Evolutionary conservation across 768 basidiomycete genomes (phyloP).

Genomic region (Suillus discolor): DNA sequence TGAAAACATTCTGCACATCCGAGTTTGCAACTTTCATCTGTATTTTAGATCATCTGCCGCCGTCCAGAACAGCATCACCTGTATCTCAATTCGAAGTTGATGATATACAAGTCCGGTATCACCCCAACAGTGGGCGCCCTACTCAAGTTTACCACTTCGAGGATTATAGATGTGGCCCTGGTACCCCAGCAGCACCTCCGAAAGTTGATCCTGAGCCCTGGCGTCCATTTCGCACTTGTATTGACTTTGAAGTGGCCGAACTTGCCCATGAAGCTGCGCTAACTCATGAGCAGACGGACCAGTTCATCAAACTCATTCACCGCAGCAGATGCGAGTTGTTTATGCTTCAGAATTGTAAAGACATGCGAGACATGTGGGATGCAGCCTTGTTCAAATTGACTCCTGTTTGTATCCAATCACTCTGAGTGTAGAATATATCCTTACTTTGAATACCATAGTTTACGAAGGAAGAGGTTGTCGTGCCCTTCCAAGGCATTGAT

Average conservation of each 20-base stretch:
- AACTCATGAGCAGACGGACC: too few relatives aligned
- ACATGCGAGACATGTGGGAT: too few relatives aligned
- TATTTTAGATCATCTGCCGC: not conserved
- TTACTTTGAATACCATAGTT: too few relatives aligned
- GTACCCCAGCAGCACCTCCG: not conserved
- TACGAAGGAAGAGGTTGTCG: not conserved
- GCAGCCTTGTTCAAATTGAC: too few relatives aligned
- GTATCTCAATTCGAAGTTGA: not conserved
- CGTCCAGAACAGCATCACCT: not conserved
- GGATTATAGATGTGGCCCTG: not conserved
- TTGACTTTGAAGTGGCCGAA: conserved; percentile 16
- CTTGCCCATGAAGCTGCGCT: conserved; percentile 7
- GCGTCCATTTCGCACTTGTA: conserved; percentile 8
- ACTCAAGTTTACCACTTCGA: conserved; percentile 5
- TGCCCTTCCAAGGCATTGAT: not conserved
- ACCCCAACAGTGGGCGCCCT: conserved; percentile 9
- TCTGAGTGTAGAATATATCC: too few relatives aligned
- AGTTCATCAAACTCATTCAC: too few relatives aligned
- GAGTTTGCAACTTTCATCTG: too few relatives aligned
- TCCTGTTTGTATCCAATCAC: too few relatives aligned
- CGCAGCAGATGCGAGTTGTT: too few relatives aligned
- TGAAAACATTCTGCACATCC: too few relatives aligned
- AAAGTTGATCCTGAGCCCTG: conserved; percentile 12
- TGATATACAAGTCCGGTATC: conserved; percentile 12
- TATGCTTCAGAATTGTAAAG: too few relatives aligned